These are phyloP conservation scores for Ganoderma sinense DNA, from an alignment of 1,284 basidiomycete species.

Conservation along the genomic window DNA sequence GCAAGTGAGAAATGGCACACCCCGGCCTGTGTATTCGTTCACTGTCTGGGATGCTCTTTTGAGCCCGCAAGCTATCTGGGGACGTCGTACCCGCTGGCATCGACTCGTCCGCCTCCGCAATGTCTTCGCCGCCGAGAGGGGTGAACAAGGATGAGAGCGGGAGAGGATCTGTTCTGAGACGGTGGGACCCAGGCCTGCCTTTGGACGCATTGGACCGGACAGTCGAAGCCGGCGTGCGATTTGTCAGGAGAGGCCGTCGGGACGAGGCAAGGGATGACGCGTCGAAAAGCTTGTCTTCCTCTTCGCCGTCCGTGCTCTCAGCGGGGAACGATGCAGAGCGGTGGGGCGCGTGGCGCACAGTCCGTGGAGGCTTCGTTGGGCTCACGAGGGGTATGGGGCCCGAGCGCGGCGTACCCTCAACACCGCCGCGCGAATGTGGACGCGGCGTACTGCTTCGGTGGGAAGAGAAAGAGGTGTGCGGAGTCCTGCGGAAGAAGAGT, in stretches of 20 bases:
- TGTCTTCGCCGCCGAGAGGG: slow-evolving; percentile 15
- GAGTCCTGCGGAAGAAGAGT: slow-evolving; percentile 51
- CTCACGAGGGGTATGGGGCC: slow-evolving; percentile 26
- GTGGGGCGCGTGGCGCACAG: slow-evolving; percentile 14
- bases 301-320: slow-evolving; percentile 26
- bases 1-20: slow-evolving; percentile 45
- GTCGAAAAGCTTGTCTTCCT: slow-evolving; percentile 35
- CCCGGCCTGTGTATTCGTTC: slow-evolving; percentile 25
- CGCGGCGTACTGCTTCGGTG: slow-evolving; percentile 51
- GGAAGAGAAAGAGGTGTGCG: slow-evolving; percentile 49
- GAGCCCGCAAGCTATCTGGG: slow-evolving; percentile 20
- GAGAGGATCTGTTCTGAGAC: slow-evolving; percentile 37
- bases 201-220: slow-evolving; percentile 32
- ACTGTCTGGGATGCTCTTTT: slow-evolving; percentile 14
- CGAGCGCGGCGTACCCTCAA: slow-evolving; percentile 22
- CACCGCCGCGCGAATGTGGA: slow-evolving; percentile 20
- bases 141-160: slow-evolving; percentile 31
- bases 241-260: slow-evolving; percentile 30
- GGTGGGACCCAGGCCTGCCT: slow-evolving; percentile 30
- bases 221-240: slow-evolving; percentile 33
- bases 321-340: slow-evolving; percentile 36
- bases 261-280: slow-evolving; percentile 38
- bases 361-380: slow-evolving; percentile 16
- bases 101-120: slow-evolving; percentile 15
- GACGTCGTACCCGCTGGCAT: slow-evolving; percentile 7